These are phyloP conservation scores for Phaeoacremonium minimum DNA, from an alignment of 2,329 filamentous ascomycete genomes.

Conservation along the genomic window DNA sequence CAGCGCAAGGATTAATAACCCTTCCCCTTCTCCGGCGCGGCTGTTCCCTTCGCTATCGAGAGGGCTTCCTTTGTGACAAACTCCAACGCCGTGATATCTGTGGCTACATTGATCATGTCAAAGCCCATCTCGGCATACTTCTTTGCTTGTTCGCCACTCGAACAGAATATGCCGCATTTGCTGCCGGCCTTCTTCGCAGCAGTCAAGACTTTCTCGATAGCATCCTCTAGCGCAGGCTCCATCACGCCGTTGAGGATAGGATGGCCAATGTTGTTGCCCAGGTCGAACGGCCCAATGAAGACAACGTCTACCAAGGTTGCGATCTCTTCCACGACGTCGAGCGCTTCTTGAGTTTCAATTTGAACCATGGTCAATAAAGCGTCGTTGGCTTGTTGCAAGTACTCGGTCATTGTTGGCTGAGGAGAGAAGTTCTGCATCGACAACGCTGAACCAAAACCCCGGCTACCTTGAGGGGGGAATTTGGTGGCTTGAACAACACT, in stretches of 20 bases:
- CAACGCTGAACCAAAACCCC: conserved; percentile 54
- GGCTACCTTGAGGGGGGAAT: conserved; percentile 49
- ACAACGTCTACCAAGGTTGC: conserved; percentile 59
- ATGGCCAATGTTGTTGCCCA: conserved; percentile 59
- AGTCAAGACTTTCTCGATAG: conserved; percentile 52
- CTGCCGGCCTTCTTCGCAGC: conserved; percentile 60
- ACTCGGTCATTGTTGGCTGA: conserved; percentile 45
- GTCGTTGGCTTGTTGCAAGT: conserved; percentile 52
- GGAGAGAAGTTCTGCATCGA: conserved; percentile 44
- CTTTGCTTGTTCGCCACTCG: conserved; percentile 50
- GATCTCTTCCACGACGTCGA: conserved; percentile 58
- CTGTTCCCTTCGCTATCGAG: conserved; percentile 37
- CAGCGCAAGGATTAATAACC: conserved; percentile 32
- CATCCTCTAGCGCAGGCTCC: conserved; percentile 51
- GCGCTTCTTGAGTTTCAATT: conserved; percentile 61
- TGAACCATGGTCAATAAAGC: conserved; percentile 61
- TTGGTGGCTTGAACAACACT: conserved; percentile 47
- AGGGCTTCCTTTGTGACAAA: conserved; percentile 40
- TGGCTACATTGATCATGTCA: conserved; percentile 56
- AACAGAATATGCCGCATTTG: conserved; percentile 59
- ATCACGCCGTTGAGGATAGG: conserved; percentile 59
- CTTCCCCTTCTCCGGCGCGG: conserved; percentile 27
- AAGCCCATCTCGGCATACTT: conserved; percentile 52
- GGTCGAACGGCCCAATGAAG: conserved; percentile 63
- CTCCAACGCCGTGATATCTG: conserved; percentile 50